Evolutionary conservation across 495 filamentous ascomycete genomes (phyloP).

Genomic region (Pyronema domesticum): DNA sequence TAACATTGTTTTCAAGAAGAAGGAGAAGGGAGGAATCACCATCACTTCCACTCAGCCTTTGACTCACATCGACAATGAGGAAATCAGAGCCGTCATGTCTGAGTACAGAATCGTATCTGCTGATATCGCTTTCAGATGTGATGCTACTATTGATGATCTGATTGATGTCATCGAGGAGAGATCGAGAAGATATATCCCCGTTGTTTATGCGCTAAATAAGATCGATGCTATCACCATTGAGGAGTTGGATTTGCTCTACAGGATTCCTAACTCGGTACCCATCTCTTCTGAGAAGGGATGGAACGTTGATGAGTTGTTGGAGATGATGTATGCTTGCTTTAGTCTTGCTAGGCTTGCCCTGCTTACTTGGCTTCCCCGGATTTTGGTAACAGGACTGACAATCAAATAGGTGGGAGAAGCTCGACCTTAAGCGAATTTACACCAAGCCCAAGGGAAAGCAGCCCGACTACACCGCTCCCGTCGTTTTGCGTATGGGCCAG

Average conservation of each 20-base stretch:
- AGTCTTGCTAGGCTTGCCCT: background rate
- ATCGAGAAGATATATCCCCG: slow-evolving; percentile 86
- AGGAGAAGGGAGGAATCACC: slow-evolving; percentile 91
- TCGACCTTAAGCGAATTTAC: slow-evolving; percentile 79
- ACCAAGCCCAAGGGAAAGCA: slow-evolving; percentile 90
- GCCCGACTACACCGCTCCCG: slow-evolving; percentile 82
- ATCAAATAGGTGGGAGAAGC: slow-evolving; percentile 62
- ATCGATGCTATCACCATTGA: slow-evolving; percentile 97
- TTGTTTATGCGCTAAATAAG: slow-evolving; percentile 97
- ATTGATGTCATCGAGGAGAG: slow-evolving; percentile 95
- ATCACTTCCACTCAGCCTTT: slow-evolving; percentile 86
- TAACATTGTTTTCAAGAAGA: slow-evolving; percentile 97
- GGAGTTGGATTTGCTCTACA: slow-evolving; percentile 85
- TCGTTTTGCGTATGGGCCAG: slow-evolving; percentile 63
- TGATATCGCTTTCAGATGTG: slow-evolving; percentile 93
- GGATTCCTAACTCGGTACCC: slow-evolving; percentile 83
- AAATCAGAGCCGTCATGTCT: slow-evolving; percentile 93
- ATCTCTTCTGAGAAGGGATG: slow-evolving; percentile 89
- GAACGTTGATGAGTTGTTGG: slow-evolving; percentile 93
- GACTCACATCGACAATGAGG: slow-evolving; percentile 85
- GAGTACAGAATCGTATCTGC: slow-evolving; percentile 95
- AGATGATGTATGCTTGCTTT: slow-evolving; percentile 52
- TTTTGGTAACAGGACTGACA: slow-evolving; percentile 13
- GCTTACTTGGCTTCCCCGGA: slow-evolving; percentile 6
- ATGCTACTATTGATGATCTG: slow-evolving; percentile 78